Evolutionary conservation across 2,329 filamentous ascomycete genomes (phyloP).

Genomic region (Aspergillus spinulosporus): DNA sequence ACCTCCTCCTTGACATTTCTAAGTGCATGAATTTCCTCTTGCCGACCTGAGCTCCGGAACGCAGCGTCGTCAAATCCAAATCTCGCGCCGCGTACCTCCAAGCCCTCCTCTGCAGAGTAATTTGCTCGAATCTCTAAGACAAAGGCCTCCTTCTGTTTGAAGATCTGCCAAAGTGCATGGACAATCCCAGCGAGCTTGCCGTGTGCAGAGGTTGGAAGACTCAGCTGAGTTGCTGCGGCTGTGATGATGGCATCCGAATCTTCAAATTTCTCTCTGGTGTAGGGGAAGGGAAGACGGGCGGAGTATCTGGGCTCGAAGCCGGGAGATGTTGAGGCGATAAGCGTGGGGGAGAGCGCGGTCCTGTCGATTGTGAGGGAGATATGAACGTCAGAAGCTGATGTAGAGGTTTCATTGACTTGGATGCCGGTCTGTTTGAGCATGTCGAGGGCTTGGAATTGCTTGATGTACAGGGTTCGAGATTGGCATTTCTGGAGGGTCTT

Average conservation of each 20-base stretch:
- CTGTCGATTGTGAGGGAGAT: conserved; percentile 68
- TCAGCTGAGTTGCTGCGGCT: conserved; percentile 50
- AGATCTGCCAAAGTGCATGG: conserved; percentile 58
- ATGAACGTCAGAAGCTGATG: conserved; percentile 47
- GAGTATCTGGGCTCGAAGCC: conserved; percentile 47
- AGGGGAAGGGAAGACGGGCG: conserved; percentile 63
- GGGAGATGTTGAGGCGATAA: conserved; percentile 60
- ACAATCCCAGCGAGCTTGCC: conserved; percentile 53
- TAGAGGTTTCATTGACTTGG: conserved; percentile 41
- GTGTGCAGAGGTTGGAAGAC: conserved; percentile 51
- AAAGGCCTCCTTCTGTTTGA: conserved; percentile 65
- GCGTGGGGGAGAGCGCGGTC: conserved; percentile 60
- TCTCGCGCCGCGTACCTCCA: conserved; percentile 56
- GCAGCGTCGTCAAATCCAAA: conserved; percentile 72
- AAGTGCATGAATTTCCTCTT: conserved; percentile 60
- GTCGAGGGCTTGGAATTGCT: conserved; percentile 54
- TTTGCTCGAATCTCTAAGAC: conserved; percentile 56
- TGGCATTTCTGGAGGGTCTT: conserved; percentile 33
- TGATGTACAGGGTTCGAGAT: conserved; percentile 57
- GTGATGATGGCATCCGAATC: conserved; percentile 46
- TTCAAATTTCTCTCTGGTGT: conserved; percentile 50
- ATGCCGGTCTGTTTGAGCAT: conserved; percentile 57
- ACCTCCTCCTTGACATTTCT: conserved; percentile 56
- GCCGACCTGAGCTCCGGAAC: conserved; percentile 62
- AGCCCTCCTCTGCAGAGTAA: conserved; percentile 34